Percentiles rank a stretch among this genome's conserved stretches.
These are phyloP conservation scores for Spergularia marina DNA, from an alignment of 148 eudicot species.

Conservation along the genomic window DNA sequence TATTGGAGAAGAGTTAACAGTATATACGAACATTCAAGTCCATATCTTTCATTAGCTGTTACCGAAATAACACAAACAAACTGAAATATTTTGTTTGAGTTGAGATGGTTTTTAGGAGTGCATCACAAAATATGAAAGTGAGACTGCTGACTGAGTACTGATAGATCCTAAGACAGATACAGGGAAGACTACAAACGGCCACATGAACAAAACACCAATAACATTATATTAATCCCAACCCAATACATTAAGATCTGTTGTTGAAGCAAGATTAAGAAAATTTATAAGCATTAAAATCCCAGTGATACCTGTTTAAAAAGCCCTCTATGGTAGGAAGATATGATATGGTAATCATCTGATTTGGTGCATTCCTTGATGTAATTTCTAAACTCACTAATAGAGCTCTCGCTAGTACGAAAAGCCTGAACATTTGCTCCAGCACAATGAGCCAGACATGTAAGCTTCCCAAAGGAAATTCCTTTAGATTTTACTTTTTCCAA, in stretches of 20 bases:
- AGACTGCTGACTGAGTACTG: neutral
- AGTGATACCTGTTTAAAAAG: constrained; percentile 63
- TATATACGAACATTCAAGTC: too few relatives aligned
- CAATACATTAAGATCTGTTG: neutral
- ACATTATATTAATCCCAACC: neutral
- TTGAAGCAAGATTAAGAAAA: neutral
- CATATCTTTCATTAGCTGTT: too few relatives aligned
- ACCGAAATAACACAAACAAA: too few relatives aligned
- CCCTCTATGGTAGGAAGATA: constrained; percentile 78
- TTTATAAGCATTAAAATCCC: neutral
- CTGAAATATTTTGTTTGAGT: too few relatives aligned
- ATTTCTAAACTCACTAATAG: constrained; percentile 68
- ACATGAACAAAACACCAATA: neutral
- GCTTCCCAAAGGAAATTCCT: constrained; percentile 83
- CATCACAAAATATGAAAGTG: neutral
- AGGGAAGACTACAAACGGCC: neutral
- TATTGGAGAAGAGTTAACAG: too few relatives aligned
- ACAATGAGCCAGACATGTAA: constrained; percentile 80
- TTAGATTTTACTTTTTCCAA: constrained; percentile 77
- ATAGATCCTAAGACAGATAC: neutral
- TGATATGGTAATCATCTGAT: constrained; percentile 64
- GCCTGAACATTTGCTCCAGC: constrained; percentile 82
- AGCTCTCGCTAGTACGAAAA: constrained; percentile 63
- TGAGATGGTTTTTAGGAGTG: too few relatives aligned
- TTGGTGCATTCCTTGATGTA: constrained; percentile 59